A percentile compares a stretch with the other conserved stretches of the same genome.
phyloP scores from a whole-genome alignment of 192 early-diverging fungal species.

The Entomortierella chlamydospora region DNA sequence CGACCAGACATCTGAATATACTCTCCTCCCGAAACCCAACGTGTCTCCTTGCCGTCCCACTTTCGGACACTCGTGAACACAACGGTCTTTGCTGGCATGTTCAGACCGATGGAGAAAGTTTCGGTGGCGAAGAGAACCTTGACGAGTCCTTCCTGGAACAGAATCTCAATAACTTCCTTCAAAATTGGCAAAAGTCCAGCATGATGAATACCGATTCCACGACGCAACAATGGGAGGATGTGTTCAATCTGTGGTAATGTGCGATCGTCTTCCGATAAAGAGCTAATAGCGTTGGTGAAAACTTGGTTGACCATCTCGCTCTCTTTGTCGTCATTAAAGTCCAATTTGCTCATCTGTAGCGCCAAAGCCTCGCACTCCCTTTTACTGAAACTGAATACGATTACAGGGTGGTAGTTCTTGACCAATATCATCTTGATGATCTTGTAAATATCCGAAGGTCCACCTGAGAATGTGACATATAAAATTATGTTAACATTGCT shows the following conservation, averaged over 20 bases:
- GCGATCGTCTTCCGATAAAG: conserved; percentile 90
- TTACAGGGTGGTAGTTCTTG: conserved; percentile 98
- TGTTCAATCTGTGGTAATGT: conserved; percentile 92
- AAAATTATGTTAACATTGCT: neutral
- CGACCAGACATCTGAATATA: conserved; percentile 99
- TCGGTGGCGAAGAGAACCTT: conserved; percentile 99
- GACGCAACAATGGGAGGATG: conserved; percentile 88
- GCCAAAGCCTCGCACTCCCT: conserved; percentile 94
- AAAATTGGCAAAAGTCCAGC: conserved; percentile 95
- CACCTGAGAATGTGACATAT: conserved; percentile 22
- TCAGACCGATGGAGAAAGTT: conserved; percentile 98
- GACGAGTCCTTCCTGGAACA: conserved; percentile 96
- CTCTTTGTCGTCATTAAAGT: conserved; percentile 91
- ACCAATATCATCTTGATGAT: conserved; percentile 96
- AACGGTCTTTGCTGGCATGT: conserved; percentile 99
- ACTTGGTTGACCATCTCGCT: conserved; percentile 86
- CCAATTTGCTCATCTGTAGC: conserved; percentile 89
- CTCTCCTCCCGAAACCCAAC: conserved; percentile 89
- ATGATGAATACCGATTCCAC: conserved; percentile 98
- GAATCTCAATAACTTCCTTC: conserved; percentile 97
- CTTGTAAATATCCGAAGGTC: conserved; percentile 88
- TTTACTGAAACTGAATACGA: conserved; percentile 96
- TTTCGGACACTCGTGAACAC: conserved; percentile 95
- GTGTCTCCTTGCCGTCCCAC: conserved; percentile 88
- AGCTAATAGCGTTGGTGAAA: conserved; percentile 88